Conservation (phyloP, 306 rosid species). For the Abrus precatorius region DNA sequence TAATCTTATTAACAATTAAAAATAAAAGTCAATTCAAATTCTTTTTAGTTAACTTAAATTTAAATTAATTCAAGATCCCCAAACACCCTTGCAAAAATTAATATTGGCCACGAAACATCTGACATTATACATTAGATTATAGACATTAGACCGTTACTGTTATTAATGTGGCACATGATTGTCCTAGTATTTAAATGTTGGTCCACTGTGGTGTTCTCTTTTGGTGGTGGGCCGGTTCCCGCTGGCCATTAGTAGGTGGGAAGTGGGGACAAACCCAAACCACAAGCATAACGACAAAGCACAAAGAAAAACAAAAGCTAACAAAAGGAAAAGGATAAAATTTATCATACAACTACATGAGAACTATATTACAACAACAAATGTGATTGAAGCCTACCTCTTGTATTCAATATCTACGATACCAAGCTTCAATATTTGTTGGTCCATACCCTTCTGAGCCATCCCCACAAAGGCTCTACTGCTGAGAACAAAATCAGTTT, state of each 20-base stretch:
- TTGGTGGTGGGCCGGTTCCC: slow-evolving; percentile 36
- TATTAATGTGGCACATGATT: slow-evolving; percentile 44
- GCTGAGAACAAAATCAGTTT: slow-evolving; percentile 79
- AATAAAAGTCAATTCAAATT: too few relatives aligned
- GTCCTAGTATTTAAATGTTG: slow-evolving; percentile 39
- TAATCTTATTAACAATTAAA: too few relatives aligned
- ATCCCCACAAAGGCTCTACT: slow-evolving; percentile 73
- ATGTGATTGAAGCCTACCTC: slow-evolving; percentile 59
- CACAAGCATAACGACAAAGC: not conserved
- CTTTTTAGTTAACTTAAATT: too few relatives aligned
- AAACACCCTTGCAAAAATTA: not conserved
- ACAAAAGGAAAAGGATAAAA: not conserved
- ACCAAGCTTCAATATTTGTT: slow-evolving; percentile 66
- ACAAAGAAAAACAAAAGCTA: not conserved
- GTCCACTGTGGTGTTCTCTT: slow-evolving; percentile 37
- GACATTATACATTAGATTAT: slow-evolving; percentile 27
- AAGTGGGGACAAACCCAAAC: slow-evolving; percentile 46
- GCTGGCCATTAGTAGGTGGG: slow-evolving; percentile 37
- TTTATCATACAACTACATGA: slow-evolving; percentile 13
- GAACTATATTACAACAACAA: not conserved
- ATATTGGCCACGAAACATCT: slow-evolving; percentile 16
- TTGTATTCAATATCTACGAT: slow-evolving; percentile 78
- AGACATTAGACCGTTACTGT: slow-evolving; percentile 57
- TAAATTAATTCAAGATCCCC: too few relatives aligned
- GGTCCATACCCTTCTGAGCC: slow-evolving; percentile 67